Evolutionary conservation across 345 rosid genomes (phyloP), one percentile per base, ranked within the genome.

Genomic region (Bruguiera parviflora): DNA sequence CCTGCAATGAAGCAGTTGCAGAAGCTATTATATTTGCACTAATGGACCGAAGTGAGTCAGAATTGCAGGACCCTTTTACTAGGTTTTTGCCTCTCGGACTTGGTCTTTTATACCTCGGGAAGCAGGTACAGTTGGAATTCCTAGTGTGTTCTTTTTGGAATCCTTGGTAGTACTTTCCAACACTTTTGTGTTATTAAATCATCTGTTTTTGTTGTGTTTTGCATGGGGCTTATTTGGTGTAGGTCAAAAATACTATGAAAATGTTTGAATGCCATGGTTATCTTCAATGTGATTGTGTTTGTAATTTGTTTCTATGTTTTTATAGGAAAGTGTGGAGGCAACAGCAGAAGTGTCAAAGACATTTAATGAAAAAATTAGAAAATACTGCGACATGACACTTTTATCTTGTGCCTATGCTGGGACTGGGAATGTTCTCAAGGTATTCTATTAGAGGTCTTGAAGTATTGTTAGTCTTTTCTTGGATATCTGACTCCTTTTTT

Each of bases 351-450:
- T 96, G 68, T 89, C 99, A 33, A 92, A 92, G 84, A 90, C 94
- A 1, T 92, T 96, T 71, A 86, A 90, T 68, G 97, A 89, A 75
- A 89, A 96, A 66, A 96, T 90, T n/a, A 84, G 91, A 78, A 90
- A 90, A 68, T 91, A 90, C 56, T 87, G 96, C 84, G 96, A 96
- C 63, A 83, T 96, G 86, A 92, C 90, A 21, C 84, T 96, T 68
- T 86, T 92, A 56, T 92, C 99, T 24, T 96, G 99, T 90, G 98
- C 99, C 28, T 90, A 89, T 82, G 96, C 96, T 47, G 99, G 97
- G 68, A 92, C 99, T 10, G 99, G 97, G 74, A 90, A 92, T 81
- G 97, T 92, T 81, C 90, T 96, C 16, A 96, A 92, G 98, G 99
- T 95, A 79, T 62, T 65, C 33, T 61, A 58, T 70, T 53, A 66